Conservation (phyloP, 2,329 filamentous ascomycete species). For the Sporothrix humicola region DNA sequence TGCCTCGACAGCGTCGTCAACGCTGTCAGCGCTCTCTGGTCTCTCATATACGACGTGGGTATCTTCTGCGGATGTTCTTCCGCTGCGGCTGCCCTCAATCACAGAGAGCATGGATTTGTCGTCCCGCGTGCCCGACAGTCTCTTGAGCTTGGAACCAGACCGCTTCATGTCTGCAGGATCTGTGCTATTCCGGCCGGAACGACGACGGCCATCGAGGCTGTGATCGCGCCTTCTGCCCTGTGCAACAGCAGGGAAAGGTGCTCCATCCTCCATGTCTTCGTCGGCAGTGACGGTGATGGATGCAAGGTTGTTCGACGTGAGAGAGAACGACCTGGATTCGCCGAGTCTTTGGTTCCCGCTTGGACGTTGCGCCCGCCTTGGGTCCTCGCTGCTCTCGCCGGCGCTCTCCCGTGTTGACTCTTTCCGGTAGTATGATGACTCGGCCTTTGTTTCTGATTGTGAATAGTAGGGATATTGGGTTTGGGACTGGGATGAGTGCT, state of each 20-base stretch:
- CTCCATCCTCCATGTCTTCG: constrained; percentile 63
- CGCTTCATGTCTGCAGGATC: constrained; percentile 56
- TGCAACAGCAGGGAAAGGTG: constrained; percentile 71
- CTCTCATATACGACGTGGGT: constrained; percentile 66
- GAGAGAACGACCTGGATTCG: constrained; percentile 29
- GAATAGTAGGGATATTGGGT: constrained; percentile 18
- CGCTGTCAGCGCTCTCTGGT: constrained; percentile 79
- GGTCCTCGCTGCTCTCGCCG: neutral
- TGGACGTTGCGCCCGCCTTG: constrained; percentile 1
- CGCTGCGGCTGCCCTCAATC: constrained; percentile 46
- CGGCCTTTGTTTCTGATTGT: neutral
- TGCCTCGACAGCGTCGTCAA: constrained; percentile 84
- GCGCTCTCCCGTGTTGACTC: neutral
- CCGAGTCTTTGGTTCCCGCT: neutral
- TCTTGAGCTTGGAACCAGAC: constrained; percentile 64
- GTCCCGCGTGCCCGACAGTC: constrained; percentile 58
- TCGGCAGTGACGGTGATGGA: constrained; percentile 38
- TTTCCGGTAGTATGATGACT: neutral
- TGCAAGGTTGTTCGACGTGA: neutral
- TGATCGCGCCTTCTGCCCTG: constrained; percentile 61
- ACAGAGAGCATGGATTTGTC: constrained; percentile 41
- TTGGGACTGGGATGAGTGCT: neutral
- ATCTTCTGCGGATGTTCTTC: constrained; percentile 32
- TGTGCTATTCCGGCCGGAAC: constrained; percentile 57
- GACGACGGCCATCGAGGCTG: constrained; percentile 55